Percentiles rank a stretch among this genome's conserved stretches.
Evolutionary conservation across 208 protist species (phyloP).

Genomic region (Cochliopodium minus): DNA sequence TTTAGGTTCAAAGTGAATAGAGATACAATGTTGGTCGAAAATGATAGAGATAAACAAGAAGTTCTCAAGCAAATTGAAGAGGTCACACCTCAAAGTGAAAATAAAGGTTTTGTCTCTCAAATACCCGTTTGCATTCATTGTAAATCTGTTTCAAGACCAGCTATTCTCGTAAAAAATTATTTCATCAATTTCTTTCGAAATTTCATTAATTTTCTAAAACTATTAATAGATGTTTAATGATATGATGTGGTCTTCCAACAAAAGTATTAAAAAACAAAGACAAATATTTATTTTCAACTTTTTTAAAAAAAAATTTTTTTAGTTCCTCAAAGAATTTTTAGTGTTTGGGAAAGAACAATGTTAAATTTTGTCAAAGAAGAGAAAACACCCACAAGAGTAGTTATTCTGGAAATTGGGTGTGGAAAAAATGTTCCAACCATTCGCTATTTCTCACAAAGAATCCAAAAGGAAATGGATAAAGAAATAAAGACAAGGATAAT

Average conservation of each 20-base stretch:
- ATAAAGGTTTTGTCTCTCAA: neutral
- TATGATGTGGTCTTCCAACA: too few relatives aligned
- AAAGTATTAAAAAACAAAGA: too few relatives aligned
- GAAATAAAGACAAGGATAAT: too few relatives aligned
- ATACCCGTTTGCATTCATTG: neutral
- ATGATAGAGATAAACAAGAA: neutral
- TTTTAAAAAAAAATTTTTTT: too few relatives aligned
- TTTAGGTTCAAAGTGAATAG: slow-evolving; percentile 8
- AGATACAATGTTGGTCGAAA: neutral
- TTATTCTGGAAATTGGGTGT: slow-evolving; percentile 8
- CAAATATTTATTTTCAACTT: too few relatives aligned
- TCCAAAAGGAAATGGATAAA: too few relatives aligned
- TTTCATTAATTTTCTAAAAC: too few relatives aligned
- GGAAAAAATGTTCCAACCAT: slow-evolving; percentile 6
- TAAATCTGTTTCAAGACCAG: neutral
- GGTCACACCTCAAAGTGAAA: neutral
- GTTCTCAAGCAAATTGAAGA: neutral
- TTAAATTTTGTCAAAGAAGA: neutral
- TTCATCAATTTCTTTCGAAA: neutral
- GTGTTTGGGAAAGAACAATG: too few relatives aligned
- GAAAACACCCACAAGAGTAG: too few relatives aligned
- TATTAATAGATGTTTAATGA: too few relatives aligned
- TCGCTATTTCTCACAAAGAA: neutral
- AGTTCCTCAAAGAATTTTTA: too few relatives aligned
- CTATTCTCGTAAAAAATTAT: slow-evolving; percentile 2